Percentiles rank a stretch among this genome's conserved stretches.
Evolutionary conservation across 768 basidiomycete genomes (phyloP).

Genomic region (Serendipita indica): DNA sequence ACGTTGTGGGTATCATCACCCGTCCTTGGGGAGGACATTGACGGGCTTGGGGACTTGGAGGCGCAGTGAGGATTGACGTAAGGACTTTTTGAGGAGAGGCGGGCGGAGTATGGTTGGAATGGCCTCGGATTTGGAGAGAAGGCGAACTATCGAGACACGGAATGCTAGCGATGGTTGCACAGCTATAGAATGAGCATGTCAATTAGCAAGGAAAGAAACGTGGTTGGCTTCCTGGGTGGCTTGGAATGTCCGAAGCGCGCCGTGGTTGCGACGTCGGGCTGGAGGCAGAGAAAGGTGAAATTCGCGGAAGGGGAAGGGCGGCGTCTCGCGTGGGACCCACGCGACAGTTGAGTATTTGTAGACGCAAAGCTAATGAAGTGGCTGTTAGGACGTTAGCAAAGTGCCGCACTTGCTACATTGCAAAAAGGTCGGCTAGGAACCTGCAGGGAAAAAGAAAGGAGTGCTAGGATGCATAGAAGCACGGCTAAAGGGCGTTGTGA

Average conservation of each 20-base stretch:
- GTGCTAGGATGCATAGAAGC: too few relatives aligned
- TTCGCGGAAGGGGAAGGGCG: constrained; percentile 2
- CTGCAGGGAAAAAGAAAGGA: too few relatives aligned
- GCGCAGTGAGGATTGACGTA: constrained; percentile 1
- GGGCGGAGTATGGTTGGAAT: constrained; percentile 1
- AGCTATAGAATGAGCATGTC: background rate
- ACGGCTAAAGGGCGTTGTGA: too few relatives aligned
- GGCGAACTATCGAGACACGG: background rate
- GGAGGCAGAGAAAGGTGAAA: too few relatives aligned
- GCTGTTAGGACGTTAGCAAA: too few relatives aligned
- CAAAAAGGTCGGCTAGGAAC: too few relatives aligned
- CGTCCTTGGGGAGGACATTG: constrained; percentile 8
- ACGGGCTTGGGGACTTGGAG: background rate
- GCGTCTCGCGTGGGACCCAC: background rate
- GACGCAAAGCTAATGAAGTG: too few relatives aligned
- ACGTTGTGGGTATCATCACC: background rate
- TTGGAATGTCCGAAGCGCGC: too few relatives aligned
- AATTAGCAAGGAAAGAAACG: background rate
- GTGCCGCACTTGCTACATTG: too few relatives aligned
- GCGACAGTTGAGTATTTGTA: background rate
- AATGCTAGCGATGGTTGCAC: background rate
- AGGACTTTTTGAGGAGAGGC: constrained; percentile 3
- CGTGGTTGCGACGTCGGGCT: too few relatives aligned
- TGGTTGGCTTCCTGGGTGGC: constrained; percentile 3
- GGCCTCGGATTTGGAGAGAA: background rate